phyloP scores from a whole-genome alignment of 768 basidiomycete genomes.

The Gloeostereum incarnatum region DNA sequence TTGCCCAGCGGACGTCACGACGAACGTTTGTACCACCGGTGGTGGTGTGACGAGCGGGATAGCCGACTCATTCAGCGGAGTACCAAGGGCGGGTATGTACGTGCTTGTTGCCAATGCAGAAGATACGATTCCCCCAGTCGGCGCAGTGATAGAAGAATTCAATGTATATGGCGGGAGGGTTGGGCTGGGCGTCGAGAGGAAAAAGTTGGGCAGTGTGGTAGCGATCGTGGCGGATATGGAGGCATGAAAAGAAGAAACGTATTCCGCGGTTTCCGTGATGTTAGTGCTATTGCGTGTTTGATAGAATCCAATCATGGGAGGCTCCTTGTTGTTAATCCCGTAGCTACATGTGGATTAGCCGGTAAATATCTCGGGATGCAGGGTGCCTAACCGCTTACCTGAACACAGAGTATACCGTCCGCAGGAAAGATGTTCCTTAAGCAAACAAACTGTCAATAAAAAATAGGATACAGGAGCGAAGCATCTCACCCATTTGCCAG shows the following conservation, averaged over 20 bases:
- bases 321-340: conserved; percentile 65
- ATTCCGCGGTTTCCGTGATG: conserved; percentile 26
- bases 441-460: not conserved
- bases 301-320: conserved; percentile 75
- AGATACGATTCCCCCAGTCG: conserved; percentile 43
- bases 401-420: conserved; percentile 73
- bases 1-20: too few species aligned
- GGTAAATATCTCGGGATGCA: not conserved
- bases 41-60: conserved; percentile 47
- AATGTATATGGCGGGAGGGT: conserved; percentile 58
- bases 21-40: conserved; percentile 43
- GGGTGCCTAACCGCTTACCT: conserved; percentile 33
- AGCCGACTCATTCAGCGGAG: conserved; percentile 36
- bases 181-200: conserved; percentile 54
- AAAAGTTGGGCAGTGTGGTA: conserved; percentile 66
- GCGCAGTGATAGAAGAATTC: conserved; percentile 54
- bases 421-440: conserved; percentile 55
- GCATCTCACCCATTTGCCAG: conserved; percentile 65
- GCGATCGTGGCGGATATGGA: conserved; percentile 53
- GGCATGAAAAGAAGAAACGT: conserved; percentile 44
- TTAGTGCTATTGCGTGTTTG: conserved; percentile 39
- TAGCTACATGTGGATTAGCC: conserved; percentile 34
- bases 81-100: conserved; percentile 49
- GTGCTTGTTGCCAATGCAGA: conserved; percentile 66
- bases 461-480: not conserved